Conservation (phyloP, 176 grass and related monocot species). For the Chrysopogon serrulatus region DNA sequence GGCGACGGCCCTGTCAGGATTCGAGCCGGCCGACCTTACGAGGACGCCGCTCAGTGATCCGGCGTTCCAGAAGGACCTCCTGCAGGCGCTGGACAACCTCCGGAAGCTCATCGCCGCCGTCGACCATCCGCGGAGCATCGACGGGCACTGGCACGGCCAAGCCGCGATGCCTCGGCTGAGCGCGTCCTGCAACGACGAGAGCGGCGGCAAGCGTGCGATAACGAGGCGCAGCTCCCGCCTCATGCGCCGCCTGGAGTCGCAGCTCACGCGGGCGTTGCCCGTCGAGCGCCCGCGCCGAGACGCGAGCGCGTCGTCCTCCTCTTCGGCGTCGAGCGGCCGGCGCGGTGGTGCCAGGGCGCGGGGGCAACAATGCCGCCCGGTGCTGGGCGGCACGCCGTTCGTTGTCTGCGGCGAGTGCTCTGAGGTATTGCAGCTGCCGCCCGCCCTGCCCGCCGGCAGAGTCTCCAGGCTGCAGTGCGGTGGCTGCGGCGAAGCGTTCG, state of each 20-base stretch:
- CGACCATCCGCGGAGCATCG: slow-evolving; percentile 17
- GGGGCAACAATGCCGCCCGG: slow-evolving; percentile 51
- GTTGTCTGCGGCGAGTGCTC: slow-evolving; percentile 57
- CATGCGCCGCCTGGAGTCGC: slow-evolving; percentile 51
- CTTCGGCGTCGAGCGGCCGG: slow-evolving; percentile 16
- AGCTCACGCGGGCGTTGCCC: slow-evolving; percentile 40
- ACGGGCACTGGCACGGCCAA: background rate
- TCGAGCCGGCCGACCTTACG: background rate
- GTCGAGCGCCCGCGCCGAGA: background rate
- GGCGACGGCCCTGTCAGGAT: background rate
- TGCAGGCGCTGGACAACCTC: slow-evolving; percentile 52
- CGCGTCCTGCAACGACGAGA: slow-evolving; percentile 7
- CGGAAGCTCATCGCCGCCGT: slow-evolving; percentile 45
- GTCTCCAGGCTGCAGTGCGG: slow-evolving; percentile 57
- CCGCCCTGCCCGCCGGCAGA: slow-evolving; percentile 4
- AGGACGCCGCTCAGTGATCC: slow-evolving; percentile 37
- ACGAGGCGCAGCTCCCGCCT: slow-evolving; percentile 40
- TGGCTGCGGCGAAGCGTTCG: slow-evolving; percentile 46
- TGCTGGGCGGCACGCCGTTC: slow-evolving; percentile 73
- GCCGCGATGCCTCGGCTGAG: background rate
- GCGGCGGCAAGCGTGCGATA: background rate
- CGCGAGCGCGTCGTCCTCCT: background rate
- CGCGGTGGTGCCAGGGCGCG: slow-evolving; percentile 3
- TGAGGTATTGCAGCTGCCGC: slow-evolving; percentile 57
- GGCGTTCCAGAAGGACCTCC: slow-evolving; percentile 35